A percentile compares a stretch with the other conserved stretches of the same genome.
These are phyloP conservation scores for Dactylonectria estremocensis DNA, from an alignment of 2,329 filamentous ascomycete species.

Conservation along the genomic window DNA sequence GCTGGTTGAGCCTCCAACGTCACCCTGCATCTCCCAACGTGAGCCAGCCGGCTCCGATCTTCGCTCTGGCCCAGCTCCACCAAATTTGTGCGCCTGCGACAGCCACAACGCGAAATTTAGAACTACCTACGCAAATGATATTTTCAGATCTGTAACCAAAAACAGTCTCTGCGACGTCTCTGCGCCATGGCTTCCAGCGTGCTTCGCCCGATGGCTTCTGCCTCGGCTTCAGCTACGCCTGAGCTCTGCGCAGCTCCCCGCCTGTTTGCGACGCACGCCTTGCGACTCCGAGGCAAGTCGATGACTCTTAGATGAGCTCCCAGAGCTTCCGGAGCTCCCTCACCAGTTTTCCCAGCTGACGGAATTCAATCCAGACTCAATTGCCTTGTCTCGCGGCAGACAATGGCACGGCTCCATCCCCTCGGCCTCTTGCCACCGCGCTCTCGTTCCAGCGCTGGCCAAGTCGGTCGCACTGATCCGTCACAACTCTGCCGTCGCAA, in stretches of 20 bases:
- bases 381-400: slow-evolving; percentile 47
- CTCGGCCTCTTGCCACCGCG: slow-evolving; percentile 46
- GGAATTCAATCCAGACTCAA: slow-evolving; percentile 37
- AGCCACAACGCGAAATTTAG: slow-evolving; percentile 12
- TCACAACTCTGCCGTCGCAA: slow-evolving; percentile 53
- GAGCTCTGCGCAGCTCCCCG: slow-evolving; percentile 51
- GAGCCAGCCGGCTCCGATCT: slow-evolving; percentile 25
- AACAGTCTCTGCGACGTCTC: not conserved
- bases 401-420: slow-evolving; percentile 58
- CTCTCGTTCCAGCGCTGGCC: slow-evolving; percentile 46
- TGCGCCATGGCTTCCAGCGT: slow-evolving; percentile 54
- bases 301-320: not conserved
- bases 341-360: slow-evolving; percentile 26
- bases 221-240: slow-evolving; percentile 43
- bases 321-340: slow-evolving; percentile 4
- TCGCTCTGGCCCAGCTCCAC: slow-evolving; percentile 22
- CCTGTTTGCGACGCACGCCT: slow-evolving; percentile 43
- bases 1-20: slow-evolving; percentile 27
- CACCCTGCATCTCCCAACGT: slow-evolving; percentile 24
- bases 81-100: slow-evolving; percentile 3
- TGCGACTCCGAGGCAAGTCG: slow-evolving; percentile 42
- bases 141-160: slow-evolving; percentile 9
- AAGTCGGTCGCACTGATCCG: slow-evolving; percentile 58
- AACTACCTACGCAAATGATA: slow-evolving; percentile 23
- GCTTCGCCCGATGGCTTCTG: slow-evolving; percentile 52